A percentile compares a stretch with the other conserved stretches of the same genome.
phyloP scores from a whole-genome alignment of 2,329 filamentous ascomycete genomes.

The Didymella lethalis region DNA sequence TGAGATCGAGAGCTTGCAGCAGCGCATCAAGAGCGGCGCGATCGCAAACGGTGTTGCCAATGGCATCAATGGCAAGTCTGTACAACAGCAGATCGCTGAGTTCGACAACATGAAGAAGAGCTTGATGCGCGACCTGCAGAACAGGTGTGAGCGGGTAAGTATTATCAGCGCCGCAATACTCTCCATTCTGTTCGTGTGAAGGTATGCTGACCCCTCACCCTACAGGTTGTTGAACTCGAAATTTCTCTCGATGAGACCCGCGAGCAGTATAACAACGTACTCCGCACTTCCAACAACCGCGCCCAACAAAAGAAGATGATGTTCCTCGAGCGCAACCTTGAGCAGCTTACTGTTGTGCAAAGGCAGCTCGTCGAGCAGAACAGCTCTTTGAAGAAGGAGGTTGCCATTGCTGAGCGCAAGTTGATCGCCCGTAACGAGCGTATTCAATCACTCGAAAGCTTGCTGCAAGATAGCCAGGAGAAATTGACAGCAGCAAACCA shows the following conservation, averaged over 20 bases:
- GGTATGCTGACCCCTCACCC: constrained; percentile 33
- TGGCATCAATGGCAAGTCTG: constrained; percentile 80
- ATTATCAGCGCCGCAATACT: constrained; percentile 19
- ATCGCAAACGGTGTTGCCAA: constrained; percentile 66
- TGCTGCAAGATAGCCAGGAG: constrained; percentile 97
- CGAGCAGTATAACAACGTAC: constrained; percentile 98
- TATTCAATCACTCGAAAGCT: constrained; percentile 88
- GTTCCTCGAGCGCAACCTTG: constrained; percentile 96
- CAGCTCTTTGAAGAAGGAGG: constrained; percentile 91
- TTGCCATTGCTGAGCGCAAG: constrained; percentile 97
- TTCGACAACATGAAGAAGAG: constrained; percentile 99
- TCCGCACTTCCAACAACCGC: constrained; percentile 95
- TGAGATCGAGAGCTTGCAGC: constrained; percentile 81
- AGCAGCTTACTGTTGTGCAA: constrained; percentile 97
- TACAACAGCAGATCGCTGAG: constrained; percentile 97
- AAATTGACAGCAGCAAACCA: constrained; percentile 97
- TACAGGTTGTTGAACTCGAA: constrained; percentile 85
- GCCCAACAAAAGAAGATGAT: constrained; percentile 99
- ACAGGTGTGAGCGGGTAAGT: constrained; percentile 86
- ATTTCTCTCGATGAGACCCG: constrained; percentile 96
- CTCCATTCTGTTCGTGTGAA: constrained; percentile 18
- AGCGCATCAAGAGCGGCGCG: constrained; percentile 71
- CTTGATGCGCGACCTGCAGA: constrained; percentile 97
- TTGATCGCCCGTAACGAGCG: constrained; percentile 95
- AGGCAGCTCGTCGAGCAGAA: constrained; percentile 98